phyloP scores from a whole-genome alignment of 2,329 filamentous ascomycete genomes.

The Cyphellophora europaea region DNA sequence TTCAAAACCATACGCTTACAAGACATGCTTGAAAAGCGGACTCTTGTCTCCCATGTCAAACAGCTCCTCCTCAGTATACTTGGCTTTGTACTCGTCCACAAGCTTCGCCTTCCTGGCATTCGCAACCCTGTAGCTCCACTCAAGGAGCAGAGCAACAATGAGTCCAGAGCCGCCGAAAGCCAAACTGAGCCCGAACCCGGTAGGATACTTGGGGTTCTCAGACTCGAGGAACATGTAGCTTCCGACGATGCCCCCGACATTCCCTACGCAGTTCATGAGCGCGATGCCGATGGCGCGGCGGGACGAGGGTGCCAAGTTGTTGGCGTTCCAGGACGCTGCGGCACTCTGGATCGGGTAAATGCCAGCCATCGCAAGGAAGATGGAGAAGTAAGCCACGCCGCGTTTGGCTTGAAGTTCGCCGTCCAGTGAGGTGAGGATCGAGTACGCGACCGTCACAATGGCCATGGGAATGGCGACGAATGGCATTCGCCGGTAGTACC shows the following conservation, averaged over 20 bases:
- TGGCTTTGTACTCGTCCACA: conserved; percentile 25
- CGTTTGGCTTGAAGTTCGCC: conserved; percentile 15
- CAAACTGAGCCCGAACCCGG: conserved; percentile 27
- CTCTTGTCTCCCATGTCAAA: conserved; percentile 53
- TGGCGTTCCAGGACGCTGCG: conserved; percentile 19
- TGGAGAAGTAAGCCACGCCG: conserved; percentile 18
- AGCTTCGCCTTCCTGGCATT: conserved; percentile 17
- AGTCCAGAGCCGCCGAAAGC: conserved; percentile 33
- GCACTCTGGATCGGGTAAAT: conserved; percentile 22
- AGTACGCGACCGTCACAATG: conserved; percentile 21
- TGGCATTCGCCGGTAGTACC: conserved; percentile 22
- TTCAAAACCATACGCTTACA: too few relatives aligned
- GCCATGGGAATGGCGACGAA: conserved; percentile 21
- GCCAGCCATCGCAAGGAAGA: conserved; percentile 16
- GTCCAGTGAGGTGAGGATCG: conserved; percentile 18
- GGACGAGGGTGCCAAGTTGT: conserved; percentile 19
- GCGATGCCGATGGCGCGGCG: conserved; percentile 29
- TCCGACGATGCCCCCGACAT: conserved; percentile 25
- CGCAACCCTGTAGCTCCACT: conserved; percentile 13
- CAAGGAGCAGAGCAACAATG: conserved; percentile 32
- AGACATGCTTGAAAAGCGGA: conserved; percentile 54
- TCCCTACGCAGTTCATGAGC: conserved; percentile 32
- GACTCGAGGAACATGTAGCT: conserved; percentile 28
- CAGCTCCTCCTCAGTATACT: conserved; percentile 44
- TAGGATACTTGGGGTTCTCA: conserved; percentile 26